Base-by-base conservation (phyloP, 2,329 filamentous ascomycete species). In the Cercospora sesami region DNA sequence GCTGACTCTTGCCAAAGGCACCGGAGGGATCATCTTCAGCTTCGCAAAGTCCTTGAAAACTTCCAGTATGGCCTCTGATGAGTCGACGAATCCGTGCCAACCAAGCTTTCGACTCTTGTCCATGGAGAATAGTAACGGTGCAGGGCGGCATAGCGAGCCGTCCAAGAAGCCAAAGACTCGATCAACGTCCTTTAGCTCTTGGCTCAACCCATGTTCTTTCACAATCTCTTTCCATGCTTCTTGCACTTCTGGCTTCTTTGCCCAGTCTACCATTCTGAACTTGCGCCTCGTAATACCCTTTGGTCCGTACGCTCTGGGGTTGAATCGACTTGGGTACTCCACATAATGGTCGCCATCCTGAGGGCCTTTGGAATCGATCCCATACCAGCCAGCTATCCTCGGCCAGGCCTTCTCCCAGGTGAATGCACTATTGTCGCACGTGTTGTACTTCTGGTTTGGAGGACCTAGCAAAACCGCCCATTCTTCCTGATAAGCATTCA, bases 351-450 rank as follows among this genome's bases (percentile, higher is more conserved):
- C 73, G 10, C 69, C 74, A 14, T 74, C 74, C 57, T 72, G 69
- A 12, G 72, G 74, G 3, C 75, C 73, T 61, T 65, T 72, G 72
- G 64, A 66, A 9, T 78, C 73, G 0, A 83, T 76, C 0, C 79
- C 78, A 72, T 82, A 85, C 79, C 81, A 83, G 1, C 73, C 74
- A 0, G 82, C 82, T 21, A 86, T 75, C 64, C 80, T 78, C 1
- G 82, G 80, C 82, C 83, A 86, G 64, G 83, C 81, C n/a, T 78
- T 78, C 1, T 82, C 82, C 83, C 82, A 86, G 1, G 81, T 82
- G 59, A 85, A 83, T 0, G 78, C 74, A 28, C 78, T 79, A 10
- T 80, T 81, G 62, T 87, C 83, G 59, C 77, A 77, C 0, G 81
- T 81, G 65, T 86, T 86, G 76, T 86, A 86, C 16, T 79, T 81